Evolutionary conservation across 2,329 filamentous ascomycete genomes (phyloP).

Genomic region (Monilinia fructicola): DNA sequence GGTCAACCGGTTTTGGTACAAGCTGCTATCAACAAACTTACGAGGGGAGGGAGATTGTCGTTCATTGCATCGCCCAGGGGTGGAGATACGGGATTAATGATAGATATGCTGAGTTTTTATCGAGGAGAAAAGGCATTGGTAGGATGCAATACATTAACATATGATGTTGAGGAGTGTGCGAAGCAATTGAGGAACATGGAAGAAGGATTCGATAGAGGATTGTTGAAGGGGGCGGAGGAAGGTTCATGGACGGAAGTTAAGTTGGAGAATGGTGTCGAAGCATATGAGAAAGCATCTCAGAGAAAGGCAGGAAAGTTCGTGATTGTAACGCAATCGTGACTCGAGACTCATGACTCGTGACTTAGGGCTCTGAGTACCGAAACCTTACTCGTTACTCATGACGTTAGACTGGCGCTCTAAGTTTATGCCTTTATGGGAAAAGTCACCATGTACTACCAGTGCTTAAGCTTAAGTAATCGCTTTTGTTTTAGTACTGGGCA

Average conservation of each 20-base stretch:
- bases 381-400: too few relatives aligned
- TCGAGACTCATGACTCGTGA: background rate
- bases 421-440: too few relatives aligned
- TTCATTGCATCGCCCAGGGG: conserved; percentile 34
- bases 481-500: too few relatives aligned
- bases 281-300: conserved; percentile 32
- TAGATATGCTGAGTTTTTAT: conserved; percentile 37
- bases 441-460: too few relatives aligned
- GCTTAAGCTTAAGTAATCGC: too few relatives aligned
- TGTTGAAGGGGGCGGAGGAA: conserved; percentile 24
- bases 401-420: too few relatives aligned
- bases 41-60: conserved; percentile 29
- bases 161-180: conserved; percentile 31
- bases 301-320: conserved; percentile 32
- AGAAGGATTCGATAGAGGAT: conserved; percentile 28
- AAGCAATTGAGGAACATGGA: conserved; percentile 50
- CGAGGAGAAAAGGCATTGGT: conserved; percentile 30
- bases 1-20: conserved; percentile 31
- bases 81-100: conserved; percentile 28
- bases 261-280: conserved; percentile 32
- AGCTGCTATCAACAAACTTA: conserved; percentile 30
- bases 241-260: conserved; percentile 30
- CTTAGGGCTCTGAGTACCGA: too few relatives aligned
- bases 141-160: conserved; percentile 34
- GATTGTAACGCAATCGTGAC: conserved; percentile 28